phyloP scores from a whole-genome alignment of 1,284 basidiomycete species.

The Tetrapyrgos nigripes region DNA sequence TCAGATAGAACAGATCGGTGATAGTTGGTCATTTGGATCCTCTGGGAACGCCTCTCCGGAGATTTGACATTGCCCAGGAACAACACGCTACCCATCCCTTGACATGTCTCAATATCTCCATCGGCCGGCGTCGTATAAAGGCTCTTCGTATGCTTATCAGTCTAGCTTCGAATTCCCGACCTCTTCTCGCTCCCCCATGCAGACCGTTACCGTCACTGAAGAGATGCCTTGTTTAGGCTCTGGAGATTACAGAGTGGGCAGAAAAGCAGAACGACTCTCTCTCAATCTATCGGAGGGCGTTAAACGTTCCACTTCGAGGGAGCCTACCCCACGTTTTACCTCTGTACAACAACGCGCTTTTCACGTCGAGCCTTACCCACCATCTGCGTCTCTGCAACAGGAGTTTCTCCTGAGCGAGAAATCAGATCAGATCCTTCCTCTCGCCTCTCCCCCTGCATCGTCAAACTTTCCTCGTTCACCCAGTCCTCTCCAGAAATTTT shows the following conservation, averaged over 20 bases:
- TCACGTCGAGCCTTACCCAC: conserved; percentile 27
- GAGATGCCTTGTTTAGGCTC: conserved; percentile 10
- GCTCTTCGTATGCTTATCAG: background rate
- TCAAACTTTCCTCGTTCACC: conserved; percentile 9
- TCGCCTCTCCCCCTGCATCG: conserved; percentile 18
- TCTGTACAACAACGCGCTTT: conserved; percentile 23
- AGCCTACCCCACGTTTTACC: conserved; percentile 10
- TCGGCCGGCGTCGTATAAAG: background rate
- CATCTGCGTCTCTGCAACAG: conserved; percentile 9
- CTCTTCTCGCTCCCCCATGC: conserved; percentile 15
- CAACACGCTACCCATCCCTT: background rate
- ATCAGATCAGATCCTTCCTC: conserved; percentile 18
- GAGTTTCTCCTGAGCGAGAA: conserved; percentile 14
- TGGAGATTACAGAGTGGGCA: conserved; percentile 11
- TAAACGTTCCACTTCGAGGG: conserved; percentile 1
- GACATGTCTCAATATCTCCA: background rate
- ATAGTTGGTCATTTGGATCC: too few species aligned
- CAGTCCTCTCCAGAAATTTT: conserved; percentile 16
- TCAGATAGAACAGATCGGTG: too few species aligned
- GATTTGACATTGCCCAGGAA: background rate
- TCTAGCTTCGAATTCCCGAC: conserved; percentile 14
- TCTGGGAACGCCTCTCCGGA: too few species aligned
- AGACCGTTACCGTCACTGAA: conserved; percentile 15
- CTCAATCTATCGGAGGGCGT: background rate
- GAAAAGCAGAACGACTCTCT: conserved; percentile 14